Evolutionary conservation across 345 rosid genomes (phyloP).

Genomic region (Hirschfeldia incana): DNA sequence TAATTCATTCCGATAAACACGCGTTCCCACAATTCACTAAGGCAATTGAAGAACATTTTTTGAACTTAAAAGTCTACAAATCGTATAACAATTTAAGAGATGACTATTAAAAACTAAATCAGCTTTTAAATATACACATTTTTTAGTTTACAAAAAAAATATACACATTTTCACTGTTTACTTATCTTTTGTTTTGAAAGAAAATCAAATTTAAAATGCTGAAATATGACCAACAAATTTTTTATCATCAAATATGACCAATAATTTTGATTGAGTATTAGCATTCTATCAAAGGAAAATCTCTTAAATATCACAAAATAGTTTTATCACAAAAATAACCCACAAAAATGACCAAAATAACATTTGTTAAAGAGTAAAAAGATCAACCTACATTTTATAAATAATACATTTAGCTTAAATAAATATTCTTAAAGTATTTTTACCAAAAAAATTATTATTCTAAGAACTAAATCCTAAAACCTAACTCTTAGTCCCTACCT

Average conservation of each 20-base stretch:
- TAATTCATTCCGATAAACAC: not conserved
- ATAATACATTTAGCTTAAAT: too few species aligned
- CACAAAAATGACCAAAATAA: too few species aligned
- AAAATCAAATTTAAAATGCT: not conserved
- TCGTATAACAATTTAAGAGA: not conserved
- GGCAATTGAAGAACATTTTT: not conserved
- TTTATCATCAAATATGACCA: not conserved
- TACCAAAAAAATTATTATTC: too few species aligned
- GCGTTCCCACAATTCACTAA: conserved; percentile 23
- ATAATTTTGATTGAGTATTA: not conserved
- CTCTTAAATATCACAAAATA: too few species aligned
- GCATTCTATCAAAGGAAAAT: not conserved
- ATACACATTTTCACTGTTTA: not conserved
- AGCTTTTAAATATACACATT: too few species aligned
- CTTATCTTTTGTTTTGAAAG: not conserved
- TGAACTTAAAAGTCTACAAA: not conserved
- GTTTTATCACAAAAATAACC: too few species aligned
- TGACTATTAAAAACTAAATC: not conserved
- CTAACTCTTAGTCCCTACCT: too few species aligned
- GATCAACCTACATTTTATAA: too few species aligned
- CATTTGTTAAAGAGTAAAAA: too few species aligned
- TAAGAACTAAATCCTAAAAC: too few species aligned
- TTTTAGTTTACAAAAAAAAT: too few species aligned
- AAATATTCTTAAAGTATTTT: too few species aligned
- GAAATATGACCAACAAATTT: not conserved